Evolutionary conservation across 1,284 basidiomycete genomes (phyloP), one percentile per base, ranked within the genome.

Genomic region (Sporisorium exsertum): DNA sequence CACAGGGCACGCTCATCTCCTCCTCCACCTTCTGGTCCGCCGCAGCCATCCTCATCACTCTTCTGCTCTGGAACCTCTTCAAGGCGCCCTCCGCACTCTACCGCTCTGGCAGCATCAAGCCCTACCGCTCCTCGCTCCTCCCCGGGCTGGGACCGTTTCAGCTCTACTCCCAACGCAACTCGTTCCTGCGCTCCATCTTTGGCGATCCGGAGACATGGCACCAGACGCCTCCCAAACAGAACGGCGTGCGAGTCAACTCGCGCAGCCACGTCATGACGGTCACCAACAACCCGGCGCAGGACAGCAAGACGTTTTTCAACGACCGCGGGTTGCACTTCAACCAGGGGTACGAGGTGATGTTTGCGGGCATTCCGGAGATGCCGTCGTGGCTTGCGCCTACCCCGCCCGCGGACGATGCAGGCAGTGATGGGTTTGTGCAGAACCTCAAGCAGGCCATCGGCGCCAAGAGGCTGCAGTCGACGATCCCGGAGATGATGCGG

Each of bases 261-360:
- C 52, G 70, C 13, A 37, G 40, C 32, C 65, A 75, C 55, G 55
- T 78, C 67, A 54, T 78, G 58, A 75, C 71, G 32, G 51, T 76
- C 52, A 59, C 58, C 50, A 69, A 66, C 64, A 62, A 76, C 42
- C 58, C 66, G 10, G 24, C 35, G 13, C 24, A 58, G 18, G 77
- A 75, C 26, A 70, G 61, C 29, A 70, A 73, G 62, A 73, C 66
- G 10, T 80, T 80, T 24, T 80, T 80, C 65, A 52, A 78, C 61
- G 69, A 77, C 54, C 64, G 78, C 8, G 63, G 56, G 2, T 52
- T 74, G 42, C 46, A 78, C 40, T 80, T 80, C 37, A 65, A 69
- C 26, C 42, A 65, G 10, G 78, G 57, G 3, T 78, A 75, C 50
- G 63, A 72, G 37, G 55, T 69, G 26, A 65, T 78, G 61, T 78